Base-by-base conservation (phyloP, 495 filamentous ascomycete genomes). In the Penicillium simplicissimum region DNA sequence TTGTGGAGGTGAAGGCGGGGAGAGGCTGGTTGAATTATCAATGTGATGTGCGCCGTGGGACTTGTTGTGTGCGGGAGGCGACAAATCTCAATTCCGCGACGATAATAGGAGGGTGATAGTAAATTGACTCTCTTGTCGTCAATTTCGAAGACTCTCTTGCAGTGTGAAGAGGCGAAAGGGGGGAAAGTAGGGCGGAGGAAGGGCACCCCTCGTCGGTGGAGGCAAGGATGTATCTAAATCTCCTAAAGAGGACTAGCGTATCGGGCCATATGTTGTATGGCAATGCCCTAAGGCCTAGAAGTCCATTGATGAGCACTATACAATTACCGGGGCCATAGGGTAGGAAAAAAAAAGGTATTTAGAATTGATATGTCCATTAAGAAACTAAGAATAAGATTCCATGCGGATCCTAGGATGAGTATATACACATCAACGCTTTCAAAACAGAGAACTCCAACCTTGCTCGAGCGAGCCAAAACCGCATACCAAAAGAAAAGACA, bases 221-320 rank as follows among this genome's bases (percentile, higher is more conserved):
- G 55, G 51, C 33, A 53, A 55, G 61, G 58, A 56, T 70, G 67
- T 70, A 68, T 70, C 57, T 37, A 70, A 61, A 60, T 70, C 53
- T 68, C 67, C 67, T 63, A 65, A 70, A 55, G 33, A 9, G 62
- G 67, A 61, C 53, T 67, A 68, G 62, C 60, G 67, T 52, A 36
- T 19, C 54, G 37, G 28, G 55, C 19, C 54, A 19, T 25, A 43
- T 42, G 55, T 54, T 34, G 47, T 42, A 52, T 49, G 28, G 7
- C 23, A 25, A 25, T 25, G 23, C 47, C 37, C 38, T 47, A 36
- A 17, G 4, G 28, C 28, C 28, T 31, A 31, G 28, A 31, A 13
- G 11, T 28, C 48, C 15, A n/a, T 53, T n/a, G 4, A 28, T 49
- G 13, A 23, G 19, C 28, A n/a, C 45, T 45, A 45, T 45, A 23